phyloP scores from a whole-genome alignment of 225 moss, liverwort and hornwort species.

The Antitrichia curtipendula region DNA sequence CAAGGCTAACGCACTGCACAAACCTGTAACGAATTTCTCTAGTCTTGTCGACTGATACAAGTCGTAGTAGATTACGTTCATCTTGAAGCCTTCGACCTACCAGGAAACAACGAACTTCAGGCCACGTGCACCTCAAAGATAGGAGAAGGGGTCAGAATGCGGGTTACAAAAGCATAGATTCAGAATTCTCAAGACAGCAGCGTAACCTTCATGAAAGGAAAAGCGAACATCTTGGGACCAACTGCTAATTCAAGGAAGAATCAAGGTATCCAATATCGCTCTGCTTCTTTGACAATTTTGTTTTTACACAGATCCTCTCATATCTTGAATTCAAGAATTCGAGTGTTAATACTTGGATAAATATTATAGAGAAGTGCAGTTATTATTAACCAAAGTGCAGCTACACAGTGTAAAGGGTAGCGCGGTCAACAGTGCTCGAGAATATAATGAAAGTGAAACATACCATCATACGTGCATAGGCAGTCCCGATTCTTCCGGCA shows the following conservation, averaged over 20 bases:
- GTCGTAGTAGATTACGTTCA: slow-evolving; percentile 97
- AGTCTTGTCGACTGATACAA: slow-evolving; percentile 70
- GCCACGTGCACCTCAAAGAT: background rate
- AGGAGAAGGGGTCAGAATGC: background rate
- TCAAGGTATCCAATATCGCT: background rate
- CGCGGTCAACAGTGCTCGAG: background rate
- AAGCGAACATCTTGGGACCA: background rate
- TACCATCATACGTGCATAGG: slow-evolving; percentile 99
- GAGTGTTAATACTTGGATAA: background rate
- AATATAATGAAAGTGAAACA: background rate
- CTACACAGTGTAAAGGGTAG: background rate
- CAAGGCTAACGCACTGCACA: background rate
- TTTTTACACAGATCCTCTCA: background rate
- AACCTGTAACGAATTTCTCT: slow-evolving; percentile 88
- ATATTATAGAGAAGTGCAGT: background rate
- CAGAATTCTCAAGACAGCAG: background rate
- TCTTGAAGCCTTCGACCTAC: slow-evolving; percentile 98
- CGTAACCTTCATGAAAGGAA: background rate
- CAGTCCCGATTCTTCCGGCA: slow-evolving; percentile 91
- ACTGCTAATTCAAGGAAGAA: background rate
- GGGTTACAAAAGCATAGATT: background rate
- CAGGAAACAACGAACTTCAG: background rate
- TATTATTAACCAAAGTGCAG: background rate
- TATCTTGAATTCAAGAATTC: background rate
- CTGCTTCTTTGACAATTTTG: too few species aligned